Percentiles rank a stretch among this genome's conserved stretches.
phyloP scores from a whole-genome alignment of 768 basidiomycete species.

The Favolaschia claudopus region DNA sequence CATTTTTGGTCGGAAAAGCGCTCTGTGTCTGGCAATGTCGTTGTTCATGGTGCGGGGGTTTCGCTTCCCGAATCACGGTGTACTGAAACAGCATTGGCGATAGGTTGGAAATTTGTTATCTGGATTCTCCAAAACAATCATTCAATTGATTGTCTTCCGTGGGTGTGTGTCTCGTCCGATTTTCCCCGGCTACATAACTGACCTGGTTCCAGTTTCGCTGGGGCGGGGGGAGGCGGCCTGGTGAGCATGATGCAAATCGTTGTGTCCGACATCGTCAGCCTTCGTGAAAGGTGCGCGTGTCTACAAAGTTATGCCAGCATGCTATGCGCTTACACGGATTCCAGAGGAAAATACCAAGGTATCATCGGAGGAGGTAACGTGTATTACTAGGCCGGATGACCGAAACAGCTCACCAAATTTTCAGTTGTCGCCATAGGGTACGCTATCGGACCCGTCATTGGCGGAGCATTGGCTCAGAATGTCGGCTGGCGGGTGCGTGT shows the following conservation, averaged over 20 bases:
- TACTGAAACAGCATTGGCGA: too few relatives aligned
- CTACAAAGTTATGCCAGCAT: neutral
- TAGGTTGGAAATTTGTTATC: conserved; percentile 71
- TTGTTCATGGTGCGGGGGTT: conserved; percentile 71
- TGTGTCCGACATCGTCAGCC: conserved; percentile 74
- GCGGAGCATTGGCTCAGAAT: conserved; percentile 69
- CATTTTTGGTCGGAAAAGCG: conserved; percentile 71
- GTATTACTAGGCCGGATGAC: neutral
- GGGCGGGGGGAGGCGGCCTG: conserved; percentile 76
- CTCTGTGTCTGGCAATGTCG: conserved; percentile 63
- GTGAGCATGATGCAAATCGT: conserved; percentile 76
- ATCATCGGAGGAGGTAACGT: conserved; percentile 61
- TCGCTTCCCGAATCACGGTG: too few relatives aligned
- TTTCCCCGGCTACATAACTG: neutral
- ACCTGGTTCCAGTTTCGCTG: conserved; percentile 48
- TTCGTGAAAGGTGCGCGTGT: conserved; percentile 62
- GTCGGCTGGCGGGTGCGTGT: conserved; percentile 65
- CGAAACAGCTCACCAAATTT: neutral
- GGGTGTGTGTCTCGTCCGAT: conserved; percentile 36
- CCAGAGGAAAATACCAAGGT: conserved; percentile 79
- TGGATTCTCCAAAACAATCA: conserved; percentile 71
- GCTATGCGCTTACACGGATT: neutral
- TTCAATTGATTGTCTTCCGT: conserved; percentile 73
- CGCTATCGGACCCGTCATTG: conserved; percentile 71
- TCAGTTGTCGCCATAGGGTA: conserved; percentile 62